These are phyloP conservation scores for Batkoa obscura DNA, from an alignment of 371 early-diverging fungal genomes.

Conservation along the genomic window DNA sequence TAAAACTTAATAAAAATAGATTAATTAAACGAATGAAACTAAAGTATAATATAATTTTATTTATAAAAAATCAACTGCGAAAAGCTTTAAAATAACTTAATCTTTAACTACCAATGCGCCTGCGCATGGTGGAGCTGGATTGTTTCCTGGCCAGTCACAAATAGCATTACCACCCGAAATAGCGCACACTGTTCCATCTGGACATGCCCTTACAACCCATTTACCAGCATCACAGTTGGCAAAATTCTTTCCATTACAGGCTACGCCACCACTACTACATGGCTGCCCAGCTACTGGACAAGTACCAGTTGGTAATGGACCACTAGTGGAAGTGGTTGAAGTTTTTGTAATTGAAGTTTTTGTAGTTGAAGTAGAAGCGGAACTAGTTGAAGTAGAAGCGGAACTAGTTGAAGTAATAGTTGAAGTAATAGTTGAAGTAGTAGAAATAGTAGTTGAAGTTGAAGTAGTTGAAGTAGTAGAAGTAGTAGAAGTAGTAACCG, in stretches of 20 bases:
- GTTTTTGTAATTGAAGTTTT: neutral
- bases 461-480: neutral
- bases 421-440: neutral
- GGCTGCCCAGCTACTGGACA: neutral
- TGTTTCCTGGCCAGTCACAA: neutral
- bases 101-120: too few species aligned
- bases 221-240: constrained; percentile 1
- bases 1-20: too few species aligned
- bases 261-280: neutral
- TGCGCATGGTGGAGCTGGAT: neutral
- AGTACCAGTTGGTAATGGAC: neutral
- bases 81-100: too few species aligned
- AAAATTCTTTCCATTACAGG: constrained; percentile 1
- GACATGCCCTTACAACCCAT: constrained; percentile 4
- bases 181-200: neutral
- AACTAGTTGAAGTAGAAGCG: neutral
- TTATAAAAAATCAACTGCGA: too few species aligned
- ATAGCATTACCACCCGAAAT: neutral
- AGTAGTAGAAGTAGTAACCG: neutral
- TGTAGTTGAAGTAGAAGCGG: neutral
- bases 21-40: too few species aligned
- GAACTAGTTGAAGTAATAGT: neutral
- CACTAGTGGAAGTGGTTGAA: neutral
- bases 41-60: too few species aligned
- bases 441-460: neutral